Base-by-base conservation (phyloP, 257 asterid genomes). In the Penstemon newberryi region DNA sequence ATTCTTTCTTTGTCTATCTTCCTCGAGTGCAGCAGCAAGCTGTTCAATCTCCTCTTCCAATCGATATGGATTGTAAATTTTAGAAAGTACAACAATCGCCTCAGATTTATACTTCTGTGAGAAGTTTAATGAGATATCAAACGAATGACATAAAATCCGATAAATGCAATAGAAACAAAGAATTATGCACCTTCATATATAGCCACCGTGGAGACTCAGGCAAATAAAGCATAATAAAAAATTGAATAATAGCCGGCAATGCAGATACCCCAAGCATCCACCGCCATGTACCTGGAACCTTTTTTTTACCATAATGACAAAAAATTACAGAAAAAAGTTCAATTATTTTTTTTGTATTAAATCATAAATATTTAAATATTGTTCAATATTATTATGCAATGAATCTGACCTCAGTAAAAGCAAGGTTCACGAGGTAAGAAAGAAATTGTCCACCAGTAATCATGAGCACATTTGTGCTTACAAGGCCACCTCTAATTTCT, bases 181-280 rank as follows among this genome's bases (percentile, higher is more conserved):
- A 56, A 59, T 42, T 19, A 1, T 39, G 54, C 63, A 86, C 92
- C 96, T 91, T 91, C 78, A 89, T 51, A 84, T 92, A 92, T 69
- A 92, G 95, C 98, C 98, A 92, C 69, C 98, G 85, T 19, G 98
- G 97, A 77, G 98, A 92, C 70, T 92, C 97, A 0, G 98, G 98
- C 85, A 92, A 73, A 80, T 85, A 90, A 60, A 92, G 71, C 96
- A 92, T 92, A 66, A 92, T 83, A 45, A 70, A 53, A 74, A 92
- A 92, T 70, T 92, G 98, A 70, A 86, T 42, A 43, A 85, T 71
- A 25, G 98, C 97, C 15, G 97, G 97, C 80, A 88, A 72, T 9
- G 78, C 97, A 63, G 97, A 77, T 75, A 86, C 92, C 78, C 98
- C 97, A 73, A 92, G 97, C 98, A 92, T 92, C 98, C 96, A 92